These are phyloP conservation scores for Apiospora pterosperma DNA, from an alignment of 2,329 filamentous ascomycete species.

Conservation along the genomic window DNA sequence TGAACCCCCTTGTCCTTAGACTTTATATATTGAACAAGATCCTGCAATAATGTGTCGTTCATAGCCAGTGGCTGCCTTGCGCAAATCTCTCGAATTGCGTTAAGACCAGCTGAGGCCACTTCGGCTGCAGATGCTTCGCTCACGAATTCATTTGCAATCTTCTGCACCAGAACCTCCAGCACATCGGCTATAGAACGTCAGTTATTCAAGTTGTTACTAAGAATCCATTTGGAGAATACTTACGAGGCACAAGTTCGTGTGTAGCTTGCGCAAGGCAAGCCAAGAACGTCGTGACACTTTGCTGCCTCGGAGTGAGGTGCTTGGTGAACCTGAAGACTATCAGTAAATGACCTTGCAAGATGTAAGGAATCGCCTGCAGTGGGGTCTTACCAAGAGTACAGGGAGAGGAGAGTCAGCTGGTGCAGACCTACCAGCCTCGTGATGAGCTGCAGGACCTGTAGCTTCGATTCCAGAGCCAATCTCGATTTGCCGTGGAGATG, in stretches of 20 bases:
- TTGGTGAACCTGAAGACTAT: conserved; percentile 63
- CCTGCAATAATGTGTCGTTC: conserved; percentile 91
- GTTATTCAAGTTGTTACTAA: background rate
- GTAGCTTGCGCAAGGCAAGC: conserved; percentile 89
- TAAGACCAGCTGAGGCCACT: conserved; percentile 87
- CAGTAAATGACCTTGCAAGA: background rate
- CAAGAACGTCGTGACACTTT: conserved; percentile 87
- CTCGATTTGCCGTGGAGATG: conserved; percentile 86
- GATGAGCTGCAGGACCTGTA: conserved; percentile 86
- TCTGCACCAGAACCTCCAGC: conserved; percentile 84
- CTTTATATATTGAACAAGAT: conserved; percentile 92
- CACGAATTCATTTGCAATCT: conserved; percentile 98
- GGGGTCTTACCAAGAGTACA: conserved; percentile 72
- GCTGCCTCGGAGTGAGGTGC: conserved; percentile 82
- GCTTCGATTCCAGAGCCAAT: conserved; percentile 81
- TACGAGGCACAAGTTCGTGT: conserved; percentile 79
- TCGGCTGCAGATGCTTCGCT: conserved; percentile 89
- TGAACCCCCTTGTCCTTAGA: conserved; percentile 99
- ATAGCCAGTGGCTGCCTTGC: conserved; percentile 92
- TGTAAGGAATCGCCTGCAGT: background rate
- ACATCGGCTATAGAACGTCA: conserved; percentile 57
- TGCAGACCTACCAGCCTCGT: conserved; percentile 89
- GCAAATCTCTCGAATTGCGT: conserved; percentile 93
- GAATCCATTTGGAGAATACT: background rate
- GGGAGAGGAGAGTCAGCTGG: conserved; percentile 80